phyloP scores from a whole-genome alignment of 768 basidiomycete genomes.

The Exsudoporus frostii region DNA sequence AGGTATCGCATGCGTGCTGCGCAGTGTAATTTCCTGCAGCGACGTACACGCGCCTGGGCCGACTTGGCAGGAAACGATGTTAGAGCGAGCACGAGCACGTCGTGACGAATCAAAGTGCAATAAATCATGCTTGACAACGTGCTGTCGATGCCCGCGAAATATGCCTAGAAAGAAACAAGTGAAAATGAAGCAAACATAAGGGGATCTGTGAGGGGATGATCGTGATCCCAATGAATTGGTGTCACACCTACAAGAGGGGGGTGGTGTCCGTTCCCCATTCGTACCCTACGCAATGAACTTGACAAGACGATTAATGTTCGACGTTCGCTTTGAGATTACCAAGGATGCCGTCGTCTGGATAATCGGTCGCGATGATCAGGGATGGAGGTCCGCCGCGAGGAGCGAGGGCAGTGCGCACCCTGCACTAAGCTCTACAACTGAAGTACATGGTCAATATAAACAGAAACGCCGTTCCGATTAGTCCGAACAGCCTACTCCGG shows the following conservation, averaged over 20 bases:
- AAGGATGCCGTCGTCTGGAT: constrained; percentile 61
- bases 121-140: constrained; percentile 58
- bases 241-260: constrained; percentile 44
- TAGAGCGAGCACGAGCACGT: constrained; percentile 50
- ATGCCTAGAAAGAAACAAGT: constrained; percentile 11
- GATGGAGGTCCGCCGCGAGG: constrained; percentile 51
- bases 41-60: constrained; percentile 45
- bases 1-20: constrained; percentile 48
- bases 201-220: neutral
- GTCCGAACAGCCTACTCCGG: constrained; percentile 35
- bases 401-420: constrained; percentile 68
- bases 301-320: constrained; percentile 39
- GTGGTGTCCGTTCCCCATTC: constrained; percentile 60
- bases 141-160: constrained; percentile 8
- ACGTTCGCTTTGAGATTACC: constrained; percentile 56
- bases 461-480: neutral
- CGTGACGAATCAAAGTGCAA: constrained; percentile 61
- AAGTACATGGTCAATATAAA: neutral
- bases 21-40: constrained; percentile 65
- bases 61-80: constrained; percentile 44
- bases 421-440: constrained; percentile 71
- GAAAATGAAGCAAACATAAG: neutral
- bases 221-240: neutral
- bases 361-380: constrained; percentile 62
- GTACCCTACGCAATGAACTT: constrained; percentile 48